Conservation (phyloP, 345 rosid species). For the Hibiscus syriacus region DNA sequence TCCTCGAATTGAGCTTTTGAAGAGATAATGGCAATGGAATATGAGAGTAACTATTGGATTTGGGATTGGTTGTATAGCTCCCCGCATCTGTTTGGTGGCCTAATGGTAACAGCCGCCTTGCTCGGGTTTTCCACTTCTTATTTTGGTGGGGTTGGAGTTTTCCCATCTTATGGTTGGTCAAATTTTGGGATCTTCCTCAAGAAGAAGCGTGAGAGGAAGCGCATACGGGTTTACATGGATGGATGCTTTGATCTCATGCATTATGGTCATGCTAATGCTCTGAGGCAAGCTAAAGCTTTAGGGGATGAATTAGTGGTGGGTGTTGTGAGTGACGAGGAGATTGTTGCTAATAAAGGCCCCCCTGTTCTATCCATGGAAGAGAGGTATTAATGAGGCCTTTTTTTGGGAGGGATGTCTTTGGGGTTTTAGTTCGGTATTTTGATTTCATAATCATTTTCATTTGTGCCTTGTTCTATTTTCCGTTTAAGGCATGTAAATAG, state of each 20-base stretch:
- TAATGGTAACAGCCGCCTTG: constrained; percentile 57
- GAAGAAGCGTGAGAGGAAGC: constrained; percentile 41
- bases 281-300: constrained; percentile 82
- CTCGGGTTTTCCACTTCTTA: constrained; percentile 56
- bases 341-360: constrained; percentile 85
- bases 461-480: background rate
- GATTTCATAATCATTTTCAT: background rate
- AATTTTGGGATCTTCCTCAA: constrained; percentile 36
- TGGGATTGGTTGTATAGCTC: constrained; percentile 51
- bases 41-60: constrained; percentile 47
- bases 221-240: constrained; percentile 88
- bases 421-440: background rate
- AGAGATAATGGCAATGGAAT: constrained; percentile 29
- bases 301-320: constrained; percentile 95
- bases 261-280: constrained; percentile 88
- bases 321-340: constrained; percentile 89
- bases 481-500: background rate
- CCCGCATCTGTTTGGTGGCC: constrained; percentile 60
- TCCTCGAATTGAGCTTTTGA: constrained; percentile 17
- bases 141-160: constrained; percentile 48
- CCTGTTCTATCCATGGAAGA: constrained; percentile 86
- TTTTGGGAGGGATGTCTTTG: background rate
- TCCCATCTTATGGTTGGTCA: constrained; percentile 32
- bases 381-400: constrained; percentile 36
- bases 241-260: constrained; percentile 99